Percentiles rank a stretch among this genome's conserved stretches.
These are phyloP conservation scores for Pseudogymnoascus sp. DNA, from an alignment of 2,329 filamentous ascomycete genomes.

Conservation along the genomic window DNA sequence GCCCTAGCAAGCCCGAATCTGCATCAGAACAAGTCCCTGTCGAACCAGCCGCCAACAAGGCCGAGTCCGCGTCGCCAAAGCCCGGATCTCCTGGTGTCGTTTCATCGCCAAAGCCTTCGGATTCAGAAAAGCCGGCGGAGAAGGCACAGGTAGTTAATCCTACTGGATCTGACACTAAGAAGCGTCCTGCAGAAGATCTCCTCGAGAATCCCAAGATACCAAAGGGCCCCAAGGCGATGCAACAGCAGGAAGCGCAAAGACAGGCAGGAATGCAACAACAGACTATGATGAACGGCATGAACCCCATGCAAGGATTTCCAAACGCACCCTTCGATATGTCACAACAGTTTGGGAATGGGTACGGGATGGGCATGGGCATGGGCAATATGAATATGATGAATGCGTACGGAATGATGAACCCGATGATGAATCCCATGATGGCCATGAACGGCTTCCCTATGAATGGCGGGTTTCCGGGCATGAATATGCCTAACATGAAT, in stretches of 20 bases:
- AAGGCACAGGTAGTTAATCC: slow-evolving; percentile 27
- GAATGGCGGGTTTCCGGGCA: slow-evolving; percentile 21
- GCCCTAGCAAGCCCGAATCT: slow-evolving; percentile 14
- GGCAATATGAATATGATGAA: slow-evolving; percentile 24
- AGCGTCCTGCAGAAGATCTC: slow-evolving; percentile 71
- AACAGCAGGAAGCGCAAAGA: slow-evolving; percentile 37
- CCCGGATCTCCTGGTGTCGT: slow-evolving; percentile 20
- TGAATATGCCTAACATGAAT: slow-evolving; percentile 28
- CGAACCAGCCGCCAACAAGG: slow-evolving; percentile 25
- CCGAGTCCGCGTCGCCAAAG: slow-evolving; percentile 29
- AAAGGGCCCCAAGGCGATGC: slow-evolving; percentile 59
- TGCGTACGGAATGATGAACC: slow-evolving; percentile 19
- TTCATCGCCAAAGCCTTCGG: slow-evolving; percentile 26
- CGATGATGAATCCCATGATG: slow-evolving; percentile 27
- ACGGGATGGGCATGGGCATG: slow-evolving; percentile 32
- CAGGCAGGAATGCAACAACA: slow-evolving; percentile 30
- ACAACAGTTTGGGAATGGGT: slow-evolving; percentile 22
- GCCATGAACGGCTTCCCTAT: slow-evolving; percentile 33
- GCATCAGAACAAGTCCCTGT: slow-evolving; percentile 26
- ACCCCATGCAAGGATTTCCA: slow-evolving; percentile 29
- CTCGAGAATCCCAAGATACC: slow-evolving; percentile 56
- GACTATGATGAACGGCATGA: slow-evolving; percentile 41
- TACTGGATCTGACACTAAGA: slow-evolving; percentile 49
- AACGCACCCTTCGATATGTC: slow-evolving; percentile 21
- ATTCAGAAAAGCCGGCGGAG: slow-evolving; percentile 23